Percentiles rank a stretch among this genome's conserved stretches.
phyloP scores from a whole-genome alignment of 2,329 filamentous ascomycete species.

The Colletotrichum tofieldiae region DNA sequence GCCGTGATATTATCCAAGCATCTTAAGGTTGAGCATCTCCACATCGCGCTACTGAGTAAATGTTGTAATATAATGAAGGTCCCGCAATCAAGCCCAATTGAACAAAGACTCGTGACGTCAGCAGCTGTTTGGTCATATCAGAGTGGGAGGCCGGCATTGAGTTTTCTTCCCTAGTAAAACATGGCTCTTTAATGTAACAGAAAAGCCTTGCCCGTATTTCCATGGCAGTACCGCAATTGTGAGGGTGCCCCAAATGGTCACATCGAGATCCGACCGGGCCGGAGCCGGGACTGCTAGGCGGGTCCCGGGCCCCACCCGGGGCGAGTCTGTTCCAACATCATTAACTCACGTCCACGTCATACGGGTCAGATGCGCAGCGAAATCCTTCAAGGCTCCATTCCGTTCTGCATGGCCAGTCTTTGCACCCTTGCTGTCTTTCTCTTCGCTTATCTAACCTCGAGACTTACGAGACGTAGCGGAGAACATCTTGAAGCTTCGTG shows the following conservation, averaged over 20 bases:
- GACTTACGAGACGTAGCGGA: neutral
- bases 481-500: neutral
- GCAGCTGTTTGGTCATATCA: too few relatives aligned
- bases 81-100: neutral
- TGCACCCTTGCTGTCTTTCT: too few relatives aligned
- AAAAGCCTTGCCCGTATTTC: too few relatives aligned
- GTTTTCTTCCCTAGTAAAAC: too few relatives aligned
- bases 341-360: constrained; percentile 19
- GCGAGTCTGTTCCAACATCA: neutral
- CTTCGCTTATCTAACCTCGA: neutral
- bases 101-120: neutral
- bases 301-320: neutral
- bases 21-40: too few relatives aligned
- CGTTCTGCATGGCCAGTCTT: neutral
- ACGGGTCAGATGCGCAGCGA: neutral
- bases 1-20: too few relatives aligned
- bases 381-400: neutral
- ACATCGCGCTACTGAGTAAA: too few relatives aligned
- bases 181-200: too few relatives aligned
- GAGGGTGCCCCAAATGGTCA: too few relatives aligned
- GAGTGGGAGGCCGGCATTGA: too few relatives aligned
- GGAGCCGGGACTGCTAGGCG: neutral
- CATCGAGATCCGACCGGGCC: neutral
- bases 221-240: too few relatives aligned
- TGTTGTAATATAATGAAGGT: too few relatives aligned